Evolutionary conservation across 2,329 filamentous ascomycete genomes (phyloP).

Genomic region (Ophiocordyceps camponoti-floridani): DNA sequence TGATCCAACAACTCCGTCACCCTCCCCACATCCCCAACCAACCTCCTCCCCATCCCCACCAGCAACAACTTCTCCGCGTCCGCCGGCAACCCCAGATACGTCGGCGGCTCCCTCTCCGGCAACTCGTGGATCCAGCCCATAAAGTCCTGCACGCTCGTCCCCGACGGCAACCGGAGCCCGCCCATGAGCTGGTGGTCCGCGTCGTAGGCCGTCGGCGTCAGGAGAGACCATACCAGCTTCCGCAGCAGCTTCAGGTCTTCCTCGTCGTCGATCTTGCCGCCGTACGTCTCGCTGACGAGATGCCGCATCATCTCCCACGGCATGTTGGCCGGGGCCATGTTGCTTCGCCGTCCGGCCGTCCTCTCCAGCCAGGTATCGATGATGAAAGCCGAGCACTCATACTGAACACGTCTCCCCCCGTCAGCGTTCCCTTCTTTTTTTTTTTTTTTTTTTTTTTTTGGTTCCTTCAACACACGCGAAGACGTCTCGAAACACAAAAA

Average conservation of each 20-base stretch:
- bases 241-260: conserved; percentile 61
- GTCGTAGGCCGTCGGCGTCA: conserved; percentile 83
- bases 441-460: no score
- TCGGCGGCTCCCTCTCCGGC: conserved; percentile 89
- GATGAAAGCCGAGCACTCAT: conserved; percentile 92
- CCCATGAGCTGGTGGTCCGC: conserved; percentile 80
- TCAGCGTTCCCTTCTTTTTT: no score
- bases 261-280: conserved; percentile 90
- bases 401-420: conserved; percentile 28
- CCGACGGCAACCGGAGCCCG: conserved; percentile 56
- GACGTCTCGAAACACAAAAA: no score
- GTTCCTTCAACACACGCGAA: no score
- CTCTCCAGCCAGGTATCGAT: conserved; percentile 88
- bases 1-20: conserved; percentile 84
- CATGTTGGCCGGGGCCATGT: conserved; percentile 82
- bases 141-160: conserved; percentile 73
- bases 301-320: conserved; percentile 93
- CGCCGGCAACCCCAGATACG: conserved; percentile 79
- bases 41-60: conserved; percentile 68
- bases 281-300: conserved; percentile 85
- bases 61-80: conserved; percentile 94
- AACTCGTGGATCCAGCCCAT: conserved; percentile 79
- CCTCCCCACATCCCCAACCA: conserved; percentile 69
- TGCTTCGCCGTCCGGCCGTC: conserved; percentile 69
- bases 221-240: conserved; percentile 55